These are phyloP conservation scores for Phaffomyces opuntiae DNA, from an alignment of 805 yeast genomes.

Conservation along the genomic window DNA sequence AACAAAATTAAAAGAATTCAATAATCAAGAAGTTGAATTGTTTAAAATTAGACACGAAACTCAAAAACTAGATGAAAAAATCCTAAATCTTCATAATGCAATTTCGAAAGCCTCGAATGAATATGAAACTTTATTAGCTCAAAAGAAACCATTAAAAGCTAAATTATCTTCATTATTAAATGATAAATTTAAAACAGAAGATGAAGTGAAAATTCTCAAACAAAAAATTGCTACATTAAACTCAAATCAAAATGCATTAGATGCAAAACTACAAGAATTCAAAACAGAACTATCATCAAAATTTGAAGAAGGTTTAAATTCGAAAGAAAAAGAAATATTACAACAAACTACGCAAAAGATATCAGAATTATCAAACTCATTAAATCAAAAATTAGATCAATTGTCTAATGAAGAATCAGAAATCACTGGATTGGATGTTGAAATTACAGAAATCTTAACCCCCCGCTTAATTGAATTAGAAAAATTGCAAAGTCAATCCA, in stretches of 20 bases:
- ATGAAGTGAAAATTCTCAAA: constrained; percentile 28
- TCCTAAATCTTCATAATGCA: constrained; percentile 43
- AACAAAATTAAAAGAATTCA: constrained; percentile 43
- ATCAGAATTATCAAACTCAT: constrained; percentile 30
- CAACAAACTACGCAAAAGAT: constrained; percentile 29
- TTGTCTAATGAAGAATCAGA: constrained; percentile 41
- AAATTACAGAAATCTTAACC: constrained; percentile 47
- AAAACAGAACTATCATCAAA: constrained; percentile 42
- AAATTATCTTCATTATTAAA: constrained; percentile 35
- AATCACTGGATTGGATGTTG: constrained; percentile 43
- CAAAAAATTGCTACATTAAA: constrained; percentile 6
- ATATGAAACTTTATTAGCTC: constrained; percentile 36
- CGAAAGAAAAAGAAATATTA: constrained; percentile 41
- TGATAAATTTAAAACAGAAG: constrained; percentile 36
- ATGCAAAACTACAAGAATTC: constrained; percentile 30
- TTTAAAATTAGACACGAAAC: constrained; percentile 32
- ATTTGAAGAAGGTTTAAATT: constrained; percentile 47
- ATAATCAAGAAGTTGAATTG: constrained; percentile 33
- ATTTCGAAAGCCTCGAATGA: constrained; percentile 27
- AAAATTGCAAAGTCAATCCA: constrained; percentile 18
- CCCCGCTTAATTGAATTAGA: constrained; percentile 42
- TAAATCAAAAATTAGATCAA: constrained; percentile 33
- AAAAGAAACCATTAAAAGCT: constrained; percentile 37
- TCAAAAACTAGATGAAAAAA: constrained; percentile 39
- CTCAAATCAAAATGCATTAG: constrained; percentile 15